A percentile compares a stretch with the other conserved stretches of the same genome.
These are phyloP conservation scores for Dictyostelium intermedium DNA, from an alignment of 78 protist species.

Conservation along the genomic window DNA sequence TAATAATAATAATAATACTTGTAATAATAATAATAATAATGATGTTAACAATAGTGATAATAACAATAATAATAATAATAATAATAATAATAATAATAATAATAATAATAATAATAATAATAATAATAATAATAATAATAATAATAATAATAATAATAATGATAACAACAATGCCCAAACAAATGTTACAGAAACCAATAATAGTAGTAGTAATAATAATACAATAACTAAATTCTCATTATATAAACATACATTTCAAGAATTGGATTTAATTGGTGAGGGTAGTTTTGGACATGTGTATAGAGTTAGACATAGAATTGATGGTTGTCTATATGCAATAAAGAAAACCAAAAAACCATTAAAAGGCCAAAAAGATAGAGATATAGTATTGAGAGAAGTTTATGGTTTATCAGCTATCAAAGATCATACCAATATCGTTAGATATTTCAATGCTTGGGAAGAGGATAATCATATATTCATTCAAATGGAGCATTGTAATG, in stretches of 20 bases:
- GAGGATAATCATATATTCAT: slow-evolving; percentile 59
- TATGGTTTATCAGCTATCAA: slow-evolving; percentile 46
- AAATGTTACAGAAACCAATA: neutral
- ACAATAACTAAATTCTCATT: neutral
- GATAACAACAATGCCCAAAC: neutral
- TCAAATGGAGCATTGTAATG: slow-evolving; percentile 72
- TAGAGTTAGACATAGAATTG: slow-evolving; percentile 61
- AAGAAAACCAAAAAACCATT: slow-evolving; percentile 55
- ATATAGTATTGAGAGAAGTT: slow-evolving; percentile 43
- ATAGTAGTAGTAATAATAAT: neutral
- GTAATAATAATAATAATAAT: too few species aligned
- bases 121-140: neutral
- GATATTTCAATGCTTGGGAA: slow-evolving; percentile 78
- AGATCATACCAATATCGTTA: slow-evolving; percentile 51
- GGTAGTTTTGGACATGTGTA: slow-evolving; percentile 70
- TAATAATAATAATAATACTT: neutral
- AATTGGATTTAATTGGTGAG: slow-evolving; percentile 49
- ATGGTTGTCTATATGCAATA: slow-evolving; percentile 73
- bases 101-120: too few species aligned
- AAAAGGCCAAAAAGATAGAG: slow-evolving; percentile 22
- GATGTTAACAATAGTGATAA: neutral
- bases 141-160: neutral
- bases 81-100: too few species aligned
- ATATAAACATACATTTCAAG: slow-evolving; percentile 33
- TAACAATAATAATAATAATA: neutral